Conservation (phyloP, 441 rosid genomes). For the Dalechampia spathulata region DNA sequence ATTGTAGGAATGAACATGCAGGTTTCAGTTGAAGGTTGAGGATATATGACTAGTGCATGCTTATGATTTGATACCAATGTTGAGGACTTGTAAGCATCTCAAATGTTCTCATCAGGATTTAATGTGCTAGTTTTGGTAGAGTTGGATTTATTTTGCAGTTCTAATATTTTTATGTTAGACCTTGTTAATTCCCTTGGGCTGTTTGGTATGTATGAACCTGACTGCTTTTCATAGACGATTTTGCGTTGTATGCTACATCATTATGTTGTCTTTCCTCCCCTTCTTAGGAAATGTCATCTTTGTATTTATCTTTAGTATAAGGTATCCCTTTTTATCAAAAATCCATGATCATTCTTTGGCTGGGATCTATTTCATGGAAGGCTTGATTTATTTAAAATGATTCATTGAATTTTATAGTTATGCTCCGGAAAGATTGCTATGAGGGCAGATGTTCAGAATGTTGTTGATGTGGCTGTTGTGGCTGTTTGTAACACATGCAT, state of each 20-base stretch:
- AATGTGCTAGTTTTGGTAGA: constrained; percentile 36
- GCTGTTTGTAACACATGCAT: constrained; percentile 59
- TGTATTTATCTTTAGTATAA: constrained; percentile 4
- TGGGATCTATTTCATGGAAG: constrained; percentile 13
- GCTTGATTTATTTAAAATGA: constrained; percentile 34
- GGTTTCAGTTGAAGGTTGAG: neutral
- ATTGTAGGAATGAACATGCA: constrained; percentile 37
- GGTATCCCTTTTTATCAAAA: neutral
- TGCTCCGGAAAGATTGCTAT: constrained; percentile 49
- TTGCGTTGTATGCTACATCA: constrained; percentile 12
- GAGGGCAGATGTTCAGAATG: constrained; percentile 55
- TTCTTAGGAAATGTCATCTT: neutral
- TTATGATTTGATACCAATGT: constrained; percentile 16
- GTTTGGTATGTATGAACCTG: constrained; percentile 16
- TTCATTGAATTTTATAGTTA: constrained; percentile 59
- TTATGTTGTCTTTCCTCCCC: neutral
- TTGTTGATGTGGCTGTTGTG: constrained; percentile 46
- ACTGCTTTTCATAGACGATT: constrained; percentile 12
- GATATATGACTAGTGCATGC: constrained; percentile 19
- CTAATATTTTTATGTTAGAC: constrained; percentile 16
- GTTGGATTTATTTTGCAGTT: constrained; percentile 19
- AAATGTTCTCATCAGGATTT: constrained; percentile 22
- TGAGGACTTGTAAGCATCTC: constrained; percentile 18
- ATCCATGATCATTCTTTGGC: constrained; percentile 1
- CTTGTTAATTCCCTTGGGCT: constrained; percentile 7